Evolutionary conservation across 2,329 filamentous ascomycete species (phyloP), one percentile per base, ranked within the genome.

Genomic region (Phoma sp.): DNA sequence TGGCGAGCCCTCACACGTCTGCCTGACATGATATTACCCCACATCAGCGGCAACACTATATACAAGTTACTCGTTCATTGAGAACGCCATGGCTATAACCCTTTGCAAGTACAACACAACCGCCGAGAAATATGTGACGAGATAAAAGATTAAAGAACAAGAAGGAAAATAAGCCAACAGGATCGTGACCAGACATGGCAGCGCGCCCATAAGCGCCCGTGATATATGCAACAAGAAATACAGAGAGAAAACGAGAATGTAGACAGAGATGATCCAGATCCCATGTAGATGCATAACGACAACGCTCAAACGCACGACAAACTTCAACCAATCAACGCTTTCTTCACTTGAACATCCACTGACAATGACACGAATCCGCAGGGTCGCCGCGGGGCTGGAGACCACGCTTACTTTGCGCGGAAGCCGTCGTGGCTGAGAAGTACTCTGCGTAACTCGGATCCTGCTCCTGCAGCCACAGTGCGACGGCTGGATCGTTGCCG

Each of bases 381-480:
- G 73, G 73, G 59, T 75, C 53, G 4, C 20, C 70, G 21, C 54
- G 56, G 11, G 71, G 62, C 45, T 56, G 7, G 38, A 48, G 23
- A 25, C 59, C 50, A 6, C 65, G 62, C 43, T 64, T 66, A 14
- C 32, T 48, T 36, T 60, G 49, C 21, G 42, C 48, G 5, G 49
- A 42, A 12, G 42, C 21, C 17, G 37, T 26, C n/a, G 40, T 54
- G 3, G 57, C 25, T 5, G 60, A 42, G 5, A 56, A 55, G 36
- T 70, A 74, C 11, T 74, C 66, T 12, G 66, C 57, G 10, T 68
- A 63, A 11, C 26, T 65, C 7, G 78, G 77, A 57, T 78, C 74
- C 2, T 64, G 50, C 61, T 81, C 79, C 52, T 76, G 66, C 10
- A 81, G 64, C 50, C 65, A 56, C 17, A 80, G 62, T 14, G 67